Conservation (phyloP, 1,284 basidiomycete species). For the Puccinia novopanici region DNA sequence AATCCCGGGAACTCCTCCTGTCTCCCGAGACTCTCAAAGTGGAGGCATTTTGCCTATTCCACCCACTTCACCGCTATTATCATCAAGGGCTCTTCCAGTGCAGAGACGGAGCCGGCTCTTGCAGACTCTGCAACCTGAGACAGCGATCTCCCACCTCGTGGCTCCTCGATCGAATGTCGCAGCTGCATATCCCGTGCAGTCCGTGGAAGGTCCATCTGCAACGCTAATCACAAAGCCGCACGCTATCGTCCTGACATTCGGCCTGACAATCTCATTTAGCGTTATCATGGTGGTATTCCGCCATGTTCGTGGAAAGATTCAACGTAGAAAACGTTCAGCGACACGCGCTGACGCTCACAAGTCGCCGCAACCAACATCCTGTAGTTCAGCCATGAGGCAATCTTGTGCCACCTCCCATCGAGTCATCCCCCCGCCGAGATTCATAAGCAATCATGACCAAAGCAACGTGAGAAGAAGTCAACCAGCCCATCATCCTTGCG, state of each 20-base stretch:
- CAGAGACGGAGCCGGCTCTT: not conserved
- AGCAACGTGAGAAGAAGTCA: slow-evolving; percentile 1
- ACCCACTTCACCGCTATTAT: not conserved
- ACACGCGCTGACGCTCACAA: not conserved
- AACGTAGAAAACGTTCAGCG: not conserved
- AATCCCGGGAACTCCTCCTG: not conserved
- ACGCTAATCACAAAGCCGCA: slow-evolving; percentile 13
- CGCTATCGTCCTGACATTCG: slow-evolving; percentile 13
- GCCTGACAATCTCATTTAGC: not conserved
- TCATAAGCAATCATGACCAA: not conserved
- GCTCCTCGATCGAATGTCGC: slow-evolving; percentile 6
- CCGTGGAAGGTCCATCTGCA: not conserved
- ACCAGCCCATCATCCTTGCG: not conserved
- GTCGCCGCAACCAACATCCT: not conserved
- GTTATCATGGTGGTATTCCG: not conserved
- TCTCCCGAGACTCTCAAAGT: not conserved
- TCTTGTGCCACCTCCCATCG: too few relatives aligned
- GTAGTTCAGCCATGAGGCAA: not conserved
- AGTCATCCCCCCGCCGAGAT: slow-evolving; percentile 7
- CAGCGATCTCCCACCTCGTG: not conserved
- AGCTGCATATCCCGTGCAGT: not conserved
- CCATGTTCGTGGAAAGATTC: not conserved
- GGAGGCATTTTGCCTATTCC: not conserved
- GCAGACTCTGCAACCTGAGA: not conserved
- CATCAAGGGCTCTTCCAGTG: not conserved